Conservation (phyloP, 495 filamentous ascomycete species). For the Daldinia bambusicola region DNA sequence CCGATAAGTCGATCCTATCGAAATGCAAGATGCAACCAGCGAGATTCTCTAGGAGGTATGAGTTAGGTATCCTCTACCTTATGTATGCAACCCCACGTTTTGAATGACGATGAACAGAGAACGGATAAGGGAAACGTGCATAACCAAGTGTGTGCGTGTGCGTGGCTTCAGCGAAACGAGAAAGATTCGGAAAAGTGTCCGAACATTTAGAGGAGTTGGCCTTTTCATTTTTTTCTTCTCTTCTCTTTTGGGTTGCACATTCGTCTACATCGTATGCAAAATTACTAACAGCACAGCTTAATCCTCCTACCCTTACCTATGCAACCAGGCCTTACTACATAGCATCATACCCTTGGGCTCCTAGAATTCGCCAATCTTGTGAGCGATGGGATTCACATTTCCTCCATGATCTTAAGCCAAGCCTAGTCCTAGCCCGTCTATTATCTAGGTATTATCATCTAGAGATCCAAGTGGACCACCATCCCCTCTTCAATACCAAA, state of each 20-base stretch:
- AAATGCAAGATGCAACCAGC: slow-evolving; percentile 42
- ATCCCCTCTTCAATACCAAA: slow-evolving; percentile 22
- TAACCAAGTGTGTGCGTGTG: slow-evolving; percentile 32
- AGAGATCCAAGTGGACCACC: slow-evolving; percentile 32
- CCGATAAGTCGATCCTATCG: slow-evolving; percentile 41
- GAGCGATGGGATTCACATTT: slow-evolving; percentile 38
- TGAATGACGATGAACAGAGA: slow-evolving; percentile 37
- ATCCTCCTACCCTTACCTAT: neutral
- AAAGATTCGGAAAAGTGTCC: slow-evolving; percentile 34
- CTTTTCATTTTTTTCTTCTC: neutral
- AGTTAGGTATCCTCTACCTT: slow-evolving; percentile 14
- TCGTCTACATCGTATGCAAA: neutral
- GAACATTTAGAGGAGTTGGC: slow-evolving; percentile 7
- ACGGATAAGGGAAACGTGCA: slow-evolving; percentile 36
- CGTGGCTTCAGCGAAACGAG: slow-evolving; percentile 40
- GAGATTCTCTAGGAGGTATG: slow-evolving; percentile 34
- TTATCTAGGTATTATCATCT: neutral
- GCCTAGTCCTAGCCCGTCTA: slow-evolving; percentile 5
- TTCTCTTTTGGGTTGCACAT: neutral
- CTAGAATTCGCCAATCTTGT: slow-evolving; percentile 14
- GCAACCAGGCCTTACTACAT: slow-evolving; percentile 7
- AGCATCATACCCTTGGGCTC: neutral
- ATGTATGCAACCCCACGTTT: slow-evolving; percentile 45
- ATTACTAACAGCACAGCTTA: neutral
- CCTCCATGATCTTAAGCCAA: slow-evolving; percentile 22